phyloP scores from a whole-genome alignment of 2,329 filamentous ascomycete species.

The Monilinia laxa region DNA sequence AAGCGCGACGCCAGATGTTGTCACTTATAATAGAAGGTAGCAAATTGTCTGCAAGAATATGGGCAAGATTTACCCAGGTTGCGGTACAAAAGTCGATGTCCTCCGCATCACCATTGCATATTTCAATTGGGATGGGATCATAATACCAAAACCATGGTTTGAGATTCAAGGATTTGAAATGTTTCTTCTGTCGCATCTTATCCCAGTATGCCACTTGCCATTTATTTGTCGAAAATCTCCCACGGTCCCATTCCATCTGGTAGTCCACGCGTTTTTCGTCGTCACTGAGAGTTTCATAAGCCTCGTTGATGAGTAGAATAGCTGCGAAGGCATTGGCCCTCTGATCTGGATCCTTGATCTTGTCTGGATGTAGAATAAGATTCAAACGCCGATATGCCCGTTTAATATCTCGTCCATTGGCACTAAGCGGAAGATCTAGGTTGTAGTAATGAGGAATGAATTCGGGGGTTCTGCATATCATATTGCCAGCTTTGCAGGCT shows the following conservation, averaged over 20 bases:
- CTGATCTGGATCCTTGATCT: neutral
- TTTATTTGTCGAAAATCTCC: neutral
- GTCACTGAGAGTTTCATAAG: neutral
- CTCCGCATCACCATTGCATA: neutral
- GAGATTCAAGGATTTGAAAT: too few relatives aligned
- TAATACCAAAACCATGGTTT: constrained; percentile 19
- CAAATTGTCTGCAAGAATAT: constrained; percentile 11
- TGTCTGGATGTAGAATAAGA: constrained; percentile 4
- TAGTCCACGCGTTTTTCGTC: neutral
- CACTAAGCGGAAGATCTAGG: constrained; percentile 10
- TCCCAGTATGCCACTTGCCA: constrained; percentile 1
- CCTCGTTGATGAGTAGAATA: neutral
- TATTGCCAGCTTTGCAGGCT: neutral
- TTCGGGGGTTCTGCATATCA: neutral
- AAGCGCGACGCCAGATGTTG: constrained; percentile 12
- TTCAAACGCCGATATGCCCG: neutral
- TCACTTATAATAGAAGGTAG: constrained; percentile 9
- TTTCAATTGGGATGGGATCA: neutral
- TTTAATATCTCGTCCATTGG: neutral
- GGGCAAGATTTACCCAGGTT: constrained; percentile 21
- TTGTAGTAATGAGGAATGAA: constrained; percentile 19
- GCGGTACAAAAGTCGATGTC: neutral
- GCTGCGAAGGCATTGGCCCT: neutral
- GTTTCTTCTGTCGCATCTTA: neutral
- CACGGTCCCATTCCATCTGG: neutral